Percentiles rank a stretch among this genome's conserved stretches.
Evolutionary conservation across 2,329 filamentous ascomycete genomes (phyloP).

Genomic region (Colletotrichum karsti): DNA sequence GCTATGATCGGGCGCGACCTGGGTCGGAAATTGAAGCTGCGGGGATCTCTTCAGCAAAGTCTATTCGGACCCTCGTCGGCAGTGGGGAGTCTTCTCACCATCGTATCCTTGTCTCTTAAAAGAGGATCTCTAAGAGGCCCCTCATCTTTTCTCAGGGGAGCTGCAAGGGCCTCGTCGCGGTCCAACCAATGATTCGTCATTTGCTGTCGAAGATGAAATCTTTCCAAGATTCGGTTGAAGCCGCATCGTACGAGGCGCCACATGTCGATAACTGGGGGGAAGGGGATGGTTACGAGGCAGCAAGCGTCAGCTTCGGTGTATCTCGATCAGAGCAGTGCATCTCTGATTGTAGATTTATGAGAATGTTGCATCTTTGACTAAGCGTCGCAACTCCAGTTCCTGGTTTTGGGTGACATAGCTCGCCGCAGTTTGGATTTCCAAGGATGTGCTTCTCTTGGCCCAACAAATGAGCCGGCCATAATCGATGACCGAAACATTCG

Average conservation of each 20-base stretch:
- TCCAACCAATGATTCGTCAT: slow-evolving; percentile 10
- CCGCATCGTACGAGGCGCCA: slow-evolving; percentile 21
- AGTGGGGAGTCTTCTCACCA: not conserved
- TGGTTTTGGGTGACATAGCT: not conserved
- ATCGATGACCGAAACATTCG: not conserved
- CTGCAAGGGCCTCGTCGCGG: slow-evolving; percentile 9
- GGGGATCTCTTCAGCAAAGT: slow-evolving; percentile 12
- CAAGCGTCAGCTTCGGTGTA: not conserved
- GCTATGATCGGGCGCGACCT: not conserved
- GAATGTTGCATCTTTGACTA: not conserved
- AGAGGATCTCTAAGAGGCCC: not conserved
- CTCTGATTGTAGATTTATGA: not conserved
- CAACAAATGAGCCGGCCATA: not conserved
- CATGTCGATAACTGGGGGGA: not conserved
- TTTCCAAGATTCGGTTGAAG: not conserved
- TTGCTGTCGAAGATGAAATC: not conserved
- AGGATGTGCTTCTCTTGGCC: not conserved
- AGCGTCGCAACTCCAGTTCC: not conserved
- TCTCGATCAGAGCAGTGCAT: not conserved
- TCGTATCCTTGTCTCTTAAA: slow-evolving; percentile 3
- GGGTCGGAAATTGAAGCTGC: slow-evolving; percentile 21
- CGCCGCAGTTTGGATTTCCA: not conserved
- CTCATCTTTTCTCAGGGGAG: not conserved
- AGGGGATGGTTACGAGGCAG: not conserved
- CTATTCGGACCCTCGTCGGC: slow-evolving; percentile 1